These are phyloP conservation scores for Parastagonospora nodorum DNA, from an alignment of 2,329 filamentous ascomycete genomes.

Conservation along the genomic window DNA sequence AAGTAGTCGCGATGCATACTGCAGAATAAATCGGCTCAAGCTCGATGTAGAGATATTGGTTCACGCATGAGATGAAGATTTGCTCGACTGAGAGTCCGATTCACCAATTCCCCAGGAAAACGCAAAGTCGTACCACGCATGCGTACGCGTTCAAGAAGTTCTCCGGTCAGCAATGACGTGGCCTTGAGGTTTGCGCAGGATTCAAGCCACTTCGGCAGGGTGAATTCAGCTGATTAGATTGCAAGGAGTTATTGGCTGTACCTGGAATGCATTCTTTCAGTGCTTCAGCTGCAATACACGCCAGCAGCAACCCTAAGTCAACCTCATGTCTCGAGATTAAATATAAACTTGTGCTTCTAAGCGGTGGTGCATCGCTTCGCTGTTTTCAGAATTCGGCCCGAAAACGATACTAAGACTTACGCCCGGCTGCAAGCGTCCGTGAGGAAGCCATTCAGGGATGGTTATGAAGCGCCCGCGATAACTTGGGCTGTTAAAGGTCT, in stretches of 20 bases:
- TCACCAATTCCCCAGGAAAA: too few relatives aligned
- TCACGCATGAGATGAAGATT: too few relatives aligned
- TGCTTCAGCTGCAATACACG: slow-evolving; percentile 1
- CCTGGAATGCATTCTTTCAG: background rate
- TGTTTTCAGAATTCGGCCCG: background rate
- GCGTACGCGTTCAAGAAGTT: background rate
- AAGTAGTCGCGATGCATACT: background rate
- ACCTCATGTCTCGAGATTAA: background rate
- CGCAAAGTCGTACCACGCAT: too few relatives aligned
- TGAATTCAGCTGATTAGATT: slow-evolving; percentile 2
- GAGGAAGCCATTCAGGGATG: background rate
- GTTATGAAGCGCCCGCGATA: background rate
- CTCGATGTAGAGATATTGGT: too few relatives aligned
- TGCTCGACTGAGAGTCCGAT: too few relatives aligned
- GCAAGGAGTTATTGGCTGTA: background rate
- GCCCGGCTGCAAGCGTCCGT: background rate
- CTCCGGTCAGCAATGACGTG: slow-evolving; percentile 5
- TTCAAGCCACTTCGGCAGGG: slow-evolving; percentile 1
- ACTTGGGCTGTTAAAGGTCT: background rate
- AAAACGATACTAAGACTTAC: background rate
- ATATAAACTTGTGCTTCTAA: background rate
- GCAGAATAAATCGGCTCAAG: background rate
- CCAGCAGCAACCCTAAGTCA: slow-evolving; percentile 1
- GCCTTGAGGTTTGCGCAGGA: slow-evolving; percentile 3
- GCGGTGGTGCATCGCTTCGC: background rate